Evolutionary conservation across 768 basidiomycete species (phyloP), one percentile per base, ranked within the genome.

Genomic region (Imleria badia): DNA sequence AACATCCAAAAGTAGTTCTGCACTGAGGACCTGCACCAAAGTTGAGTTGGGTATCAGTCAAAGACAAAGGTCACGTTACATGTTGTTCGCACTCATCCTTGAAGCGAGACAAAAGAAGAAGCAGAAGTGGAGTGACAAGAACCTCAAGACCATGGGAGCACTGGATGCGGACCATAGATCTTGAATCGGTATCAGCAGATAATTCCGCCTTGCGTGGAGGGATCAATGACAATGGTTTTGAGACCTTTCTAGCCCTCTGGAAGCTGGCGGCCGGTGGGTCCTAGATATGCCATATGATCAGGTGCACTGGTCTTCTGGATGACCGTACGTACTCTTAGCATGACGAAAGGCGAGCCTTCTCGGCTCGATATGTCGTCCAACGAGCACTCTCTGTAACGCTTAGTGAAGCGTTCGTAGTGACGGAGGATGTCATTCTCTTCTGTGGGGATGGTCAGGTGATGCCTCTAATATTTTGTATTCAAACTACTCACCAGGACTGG

Each of bases 81-180:
- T 71, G 72, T 26, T 61, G 66, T 51, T 72, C 70, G 36, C 81
- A 55, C 43, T 84, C 85, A 40, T 78, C 69, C 60, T 80, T 75
- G 17, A 89, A 62, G 49, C 66, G 65, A 31, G 66, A 63, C n/a
- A 73, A 65, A 42, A 75, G 77, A 17, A 76, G 71, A 35, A 82
- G 54, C 17, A 83, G 45, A 19, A 89, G 71, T 3, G 88, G 87
- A 6, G 83, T 86, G n/a, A 85, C 51, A 40, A 72, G 69, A 17
- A 84, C 44, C 35, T 72, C 68, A 14, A 82, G 45, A 19, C 72
- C 70, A 29, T 69, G 72, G 29, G 61, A 60, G 51, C 70, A 76
- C 34, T 68, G 70, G 30, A 84, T 54, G 29, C 82, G 79, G 45
- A 66, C 44, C 52, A 68, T 47, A 14, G 52, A 54, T n/a, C 35